phyloP scores from a whole-genome alignment of 2,329 filamentous ascomycete genomes.

The Fusarium scirpi region DNA sequence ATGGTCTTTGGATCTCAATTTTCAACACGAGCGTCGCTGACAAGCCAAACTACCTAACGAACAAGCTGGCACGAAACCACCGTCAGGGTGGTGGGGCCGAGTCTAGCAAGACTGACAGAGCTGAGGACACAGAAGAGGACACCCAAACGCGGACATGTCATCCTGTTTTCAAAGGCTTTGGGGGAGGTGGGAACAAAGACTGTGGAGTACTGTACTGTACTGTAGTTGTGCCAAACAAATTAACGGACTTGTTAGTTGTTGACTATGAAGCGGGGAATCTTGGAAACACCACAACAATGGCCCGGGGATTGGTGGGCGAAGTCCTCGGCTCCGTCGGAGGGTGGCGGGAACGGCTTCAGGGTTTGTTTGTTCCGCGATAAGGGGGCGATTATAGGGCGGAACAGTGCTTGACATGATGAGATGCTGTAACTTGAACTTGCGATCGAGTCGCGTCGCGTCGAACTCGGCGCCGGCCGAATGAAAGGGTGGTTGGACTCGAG shows the following conservation, averaged over 20 bases:
- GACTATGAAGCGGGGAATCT: slow-evolving; percentile 40
- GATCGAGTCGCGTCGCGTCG: slow-evolving; percentile 13
- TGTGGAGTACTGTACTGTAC: slow-evolving; percentile 25
- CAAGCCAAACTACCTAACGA: neutral
- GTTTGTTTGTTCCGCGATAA: slow-evolving; percentile 45
- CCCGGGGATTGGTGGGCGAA: slow-evolving; percentile 41
- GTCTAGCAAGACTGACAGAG: slow-evolving; percentile 19
- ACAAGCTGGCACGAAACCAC: slow-evolving; percentile 38
- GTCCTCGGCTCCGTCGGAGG: slow-evolving; percentile 47
- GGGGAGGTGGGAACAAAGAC: slow-evolving; percentile 21
- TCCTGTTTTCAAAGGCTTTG: slow-evolving; percentile 27
- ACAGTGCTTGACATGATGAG: slow-evolving; percentile 43
- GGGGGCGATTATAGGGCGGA: slow-evolving; percentile 43
- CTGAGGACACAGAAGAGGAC: neutral
- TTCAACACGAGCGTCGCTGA: slow-evolving; percentile 27
- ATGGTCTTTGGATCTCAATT: slow-evolving; percentile 35
- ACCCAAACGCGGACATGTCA: slow-evolving; percentile 29
- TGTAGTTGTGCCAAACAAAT: slow-evolving; percentile 28
- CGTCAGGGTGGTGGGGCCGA: slow-evolving; percentile 34
- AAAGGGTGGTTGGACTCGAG: slow-evolving; percentile 16
- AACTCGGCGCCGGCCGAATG: slow-evolving; percentile 35
- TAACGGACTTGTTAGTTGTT: slow-evolving; percentile 29
- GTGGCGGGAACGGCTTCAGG: slow-evolving; percentile 47
- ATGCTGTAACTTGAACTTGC: slow-evolving; percentile 36
- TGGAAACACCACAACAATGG: slow-evolving; percentile 29